phyloP scores from a whole-genome alignment of 768 basidiomycete species.

The Suillus occidentalis region DNA sequence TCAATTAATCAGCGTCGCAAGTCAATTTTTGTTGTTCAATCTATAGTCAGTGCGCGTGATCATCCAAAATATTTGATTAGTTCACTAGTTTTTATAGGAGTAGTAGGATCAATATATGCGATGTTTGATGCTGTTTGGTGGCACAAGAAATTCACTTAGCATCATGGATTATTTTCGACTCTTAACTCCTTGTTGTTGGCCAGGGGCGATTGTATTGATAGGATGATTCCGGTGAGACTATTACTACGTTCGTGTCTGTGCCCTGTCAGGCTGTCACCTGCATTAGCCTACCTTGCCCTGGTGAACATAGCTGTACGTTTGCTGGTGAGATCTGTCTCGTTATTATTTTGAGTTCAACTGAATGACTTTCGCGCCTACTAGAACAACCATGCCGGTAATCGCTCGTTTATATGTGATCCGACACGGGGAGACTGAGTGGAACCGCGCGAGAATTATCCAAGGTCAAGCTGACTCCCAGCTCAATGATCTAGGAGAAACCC shows the following conservation, averaged over 20 bases:
- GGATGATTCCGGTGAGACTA: neutral
- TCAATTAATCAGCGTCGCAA: too few relatives aligned
- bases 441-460: slow-evolving; percentile 63
- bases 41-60: too few relatives aligned
- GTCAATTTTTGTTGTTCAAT: too few relatives aligned
- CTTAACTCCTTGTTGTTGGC: neutral
- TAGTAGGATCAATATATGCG: neutral
- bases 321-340: neutral
- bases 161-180: neutral
- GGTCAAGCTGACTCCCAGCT: slow-evolving; percentile 72
- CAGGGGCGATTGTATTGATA: neutral
- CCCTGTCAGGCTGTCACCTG: neutral
- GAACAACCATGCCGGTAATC: neutral
- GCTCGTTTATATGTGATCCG: slow-evolving; percentile 62
- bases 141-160: neutral
- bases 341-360: neutral
- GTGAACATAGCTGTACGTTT: too few relatives aligned
- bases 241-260: neutral
- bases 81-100: neutral
- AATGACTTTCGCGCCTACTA: neutral
- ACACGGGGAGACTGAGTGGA: slow-evolving; percentile 78
- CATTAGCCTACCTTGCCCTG: neutral
- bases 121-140: neutral
- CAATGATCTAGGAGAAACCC: slow-evolving; percentile 61
- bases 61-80: too few relatives aligned